Percentiles rank a stretch among this genome's conserved stretches.
Conservation (phyloP, 2,329 filamentous ascomycete species). For the Colletotrichum agaves region DNA sequence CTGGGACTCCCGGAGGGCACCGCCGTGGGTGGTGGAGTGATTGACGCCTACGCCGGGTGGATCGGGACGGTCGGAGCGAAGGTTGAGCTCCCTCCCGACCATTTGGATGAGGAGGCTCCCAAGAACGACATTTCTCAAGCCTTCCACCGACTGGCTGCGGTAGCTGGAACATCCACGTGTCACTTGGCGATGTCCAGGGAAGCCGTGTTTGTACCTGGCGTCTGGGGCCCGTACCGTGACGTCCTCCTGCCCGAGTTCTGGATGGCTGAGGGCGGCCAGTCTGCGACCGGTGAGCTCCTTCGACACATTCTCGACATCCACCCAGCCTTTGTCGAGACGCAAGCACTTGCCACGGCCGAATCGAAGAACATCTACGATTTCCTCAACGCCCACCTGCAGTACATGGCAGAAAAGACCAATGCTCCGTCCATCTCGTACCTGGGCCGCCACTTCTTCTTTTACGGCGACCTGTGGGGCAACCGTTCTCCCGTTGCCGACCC, state of each 20-base stretch:
- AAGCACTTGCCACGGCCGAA: slow-evolving; percentile 81
- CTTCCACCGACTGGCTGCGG: slow-evolving; percentile 90
- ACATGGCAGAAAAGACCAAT: slow-evolving; percentile 74
- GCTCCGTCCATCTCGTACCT: slow-evolving; percentile 87
- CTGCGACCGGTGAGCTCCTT: slow-evolving; percentile 92
- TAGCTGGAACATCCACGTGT: slow-evolving; percentile 96
- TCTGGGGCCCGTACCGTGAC: slow-evolving; percentile 97
- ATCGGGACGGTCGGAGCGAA: slow-evolving; percentile 99
- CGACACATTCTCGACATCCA: slow-evolving; percentile 97
- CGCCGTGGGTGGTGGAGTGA: slow-evolving; percentile 94
- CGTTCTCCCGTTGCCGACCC: slow-evolving; percentile 92
- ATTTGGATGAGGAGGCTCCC: slow-evolving; percentile 73
- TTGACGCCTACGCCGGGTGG: slow-evolving; percentile 98
- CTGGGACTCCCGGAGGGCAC: slow-evolving; percentile 89
- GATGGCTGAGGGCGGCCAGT: slow-evolving; percentile 98
- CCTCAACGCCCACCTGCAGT: slow-evolving; percentile 85
- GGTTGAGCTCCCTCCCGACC: slow-evolving; percentile 68
- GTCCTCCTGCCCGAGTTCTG: slow-evolving; percentile 92
- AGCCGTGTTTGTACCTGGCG: slow-evolving; percentile 91
- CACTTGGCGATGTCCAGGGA: slow-evolving; percentile 95
- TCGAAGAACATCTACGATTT: slow-evolving; percentile 95
- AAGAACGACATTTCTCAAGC: slow-evolving; percentile 92
- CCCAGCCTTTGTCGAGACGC: slow-evolving; percentile 84
- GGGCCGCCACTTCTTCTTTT: slow-evolving; percentile 96
- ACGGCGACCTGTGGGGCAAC: slow-evolving; percentile 97